A percentile compares a stretch with the other conserved stretches of the same genome.
phyloP scores from a whole-genome alignment of 2,329 filamentous ascomycete genomes.

The Fusarium sp. region DNA sequence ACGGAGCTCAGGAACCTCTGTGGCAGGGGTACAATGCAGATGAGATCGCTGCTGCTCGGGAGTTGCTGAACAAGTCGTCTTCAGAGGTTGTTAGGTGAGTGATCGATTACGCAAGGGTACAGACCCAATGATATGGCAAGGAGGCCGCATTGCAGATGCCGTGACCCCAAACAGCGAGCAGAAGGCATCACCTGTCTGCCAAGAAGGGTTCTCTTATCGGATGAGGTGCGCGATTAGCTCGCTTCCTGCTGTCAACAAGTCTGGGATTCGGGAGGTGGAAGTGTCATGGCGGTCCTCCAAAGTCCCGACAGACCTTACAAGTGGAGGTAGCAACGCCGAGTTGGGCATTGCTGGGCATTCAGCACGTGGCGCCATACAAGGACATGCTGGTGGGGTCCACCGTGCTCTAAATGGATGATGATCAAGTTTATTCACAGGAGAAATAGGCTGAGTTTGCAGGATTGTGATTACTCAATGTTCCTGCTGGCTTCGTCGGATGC shows the following conservation, averaged over 20 bases:
- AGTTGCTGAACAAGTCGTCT: conserved; percentile 69
- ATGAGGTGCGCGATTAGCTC: conserved; percentile 26
- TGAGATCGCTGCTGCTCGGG: conserved; percentile 78
- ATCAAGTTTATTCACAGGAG: conserved; percentile 32
- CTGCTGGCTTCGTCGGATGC: conserved; percentile 8
- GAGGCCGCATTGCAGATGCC: conserved; percentile 18
- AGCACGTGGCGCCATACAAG: conserved; percentile 48
- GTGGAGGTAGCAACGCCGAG: conserved; percentile 30
- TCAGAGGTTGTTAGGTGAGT: conserved; percentile 57
- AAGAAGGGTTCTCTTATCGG: conserved; percentile 19
- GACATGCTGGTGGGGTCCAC: conserved; percentile 40
- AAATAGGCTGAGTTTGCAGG: conserved; percentile 9
- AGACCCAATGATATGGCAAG: conserved; percentile 22
- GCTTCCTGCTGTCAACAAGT: conserved; percentile 5
- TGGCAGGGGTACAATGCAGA: conserved; percentile 80
- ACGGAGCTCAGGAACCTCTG: conserved; percentile 68
- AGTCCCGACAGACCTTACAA: conserved; percentile 16
- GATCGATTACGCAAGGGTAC: conserved; percentile 15
- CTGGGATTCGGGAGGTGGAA: conserved; percentile 6
- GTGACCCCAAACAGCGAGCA: conserved; percentile 27
- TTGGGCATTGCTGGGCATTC: conserved; percentile 40
- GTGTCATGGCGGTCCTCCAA: conserved; percentile 14
- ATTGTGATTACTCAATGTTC: conserved; percentile 4
- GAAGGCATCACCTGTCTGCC: conserved; percentile 10
- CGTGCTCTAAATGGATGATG: conserved; percentile 29